These are phyloP conservation scores for Lentinus tigrinus DNA, from an alignment of 768 basidiomycete species.

Conservation along the genomic window DNA sequence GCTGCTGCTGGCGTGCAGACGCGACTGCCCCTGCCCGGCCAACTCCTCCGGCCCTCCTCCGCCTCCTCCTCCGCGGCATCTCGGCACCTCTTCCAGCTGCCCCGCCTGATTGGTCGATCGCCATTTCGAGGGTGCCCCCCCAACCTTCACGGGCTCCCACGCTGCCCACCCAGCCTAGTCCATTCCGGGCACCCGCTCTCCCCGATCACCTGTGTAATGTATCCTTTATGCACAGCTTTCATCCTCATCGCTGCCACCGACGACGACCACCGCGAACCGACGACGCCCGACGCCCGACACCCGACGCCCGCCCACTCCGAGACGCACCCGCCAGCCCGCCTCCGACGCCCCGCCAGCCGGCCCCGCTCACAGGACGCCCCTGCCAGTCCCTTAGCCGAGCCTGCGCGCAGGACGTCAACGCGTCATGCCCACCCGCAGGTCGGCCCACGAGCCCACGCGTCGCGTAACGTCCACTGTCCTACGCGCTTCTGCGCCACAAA, in stretches of 20 bases:
- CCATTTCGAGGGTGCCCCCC: conserved; percentile 21
- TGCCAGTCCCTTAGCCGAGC: too few species aligned
- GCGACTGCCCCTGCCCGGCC: conserved; percentile 6
- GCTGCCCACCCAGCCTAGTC: conserved; percentile 10
- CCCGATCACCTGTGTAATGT: conserved; percentile 20
- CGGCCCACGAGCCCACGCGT: background rate
- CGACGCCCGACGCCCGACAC: background rate
- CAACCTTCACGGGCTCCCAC: conserved; percentile 18
- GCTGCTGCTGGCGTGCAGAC: too few species aligned
- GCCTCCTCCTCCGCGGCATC: conserved; percentile 6
- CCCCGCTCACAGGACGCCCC: too few species aligned
- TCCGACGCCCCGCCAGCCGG: too few species aligned
- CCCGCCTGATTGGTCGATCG: conserved; percentile 16
- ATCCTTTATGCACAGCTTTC: conserved; percentile 12
- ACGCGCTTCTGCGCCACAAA: conserved; percentile 22
- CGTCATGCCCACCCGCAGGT: background rate
- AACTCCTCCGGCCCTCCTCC: conserved; percentile 1
- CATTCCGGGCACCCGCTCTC: conserved; percentile 10
- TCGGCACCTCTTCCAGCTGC: conserved; percentile 15
- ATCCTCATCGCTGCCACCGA: too few species aligned
- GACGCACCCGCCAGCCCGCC: too few species aligned
- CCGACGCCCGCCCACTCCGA: too few species aligned
- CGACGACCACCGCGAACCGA: background rate
- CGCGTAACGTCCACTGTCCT: too few species aligned
- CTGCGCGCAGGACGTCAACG: too few species aligned